Percentiles rank a stretch among this genome's conserved stretches.
Conservation (phyloP, 208 protist genomes). For the Leishmania mexicana region DNA sequence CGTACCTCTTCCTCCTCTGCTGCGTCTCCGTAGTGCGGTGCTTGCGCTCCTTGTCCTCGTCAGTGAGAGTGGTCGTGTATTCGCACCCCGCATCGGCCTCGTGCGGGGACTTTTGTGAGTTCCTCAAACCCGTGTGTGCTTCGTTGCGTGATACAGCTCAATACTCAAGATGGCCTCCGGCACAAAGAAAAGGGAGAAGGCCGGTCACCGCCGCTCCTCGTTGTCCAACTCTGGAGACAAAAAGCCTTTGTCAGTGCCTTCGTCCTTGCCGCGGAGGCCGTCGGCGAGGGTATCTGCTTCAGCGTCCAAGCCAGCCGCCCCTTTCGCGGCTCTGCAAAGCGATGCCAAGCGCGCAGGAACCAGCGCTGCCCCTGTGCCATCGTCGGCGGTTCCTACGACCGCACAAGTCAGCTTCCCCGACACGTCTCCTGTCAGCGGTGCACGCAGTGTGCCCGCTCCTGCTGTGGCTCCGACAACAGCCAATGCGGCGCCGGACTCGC, state of each 20-base stretch:
- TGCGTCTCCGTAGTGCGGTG: background rate
- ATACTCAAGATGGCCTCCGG: conserved; percentile 12
- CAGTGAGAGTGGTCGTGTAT: background rate
- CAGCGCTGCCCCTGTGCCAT: background rate
- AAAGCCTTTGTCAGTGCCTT: background rate
- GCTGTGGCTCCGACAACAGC: background rate
- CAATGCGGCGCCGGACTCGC: background rate
- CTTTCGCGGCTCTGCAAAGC: background rate
- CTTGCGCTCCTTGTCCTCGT: background rate
- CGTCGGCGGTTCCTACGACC: background rate
- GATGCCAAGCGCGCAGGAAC: background rate
- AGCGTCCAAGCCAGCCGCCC: background rate
- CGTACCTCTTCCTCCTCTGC: background rate
- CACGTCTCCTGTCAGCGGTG: background rate
- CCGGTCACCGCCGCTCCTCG: conserved; percentile 26
- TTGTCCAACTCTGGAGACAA: conserved; percentile 9
- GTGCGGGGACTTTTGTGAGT: background rate
- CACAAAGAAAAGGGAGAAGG: conserved; percentile 15
- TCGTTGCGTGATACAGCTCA: background rate
- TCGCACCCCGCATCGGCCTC: background rate
- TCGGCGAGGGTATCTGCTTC: background rate
- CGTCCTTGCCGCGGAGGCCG: background rate
- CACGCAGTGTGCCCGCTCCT: background rate
- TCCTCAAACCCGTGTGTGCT: background rate
- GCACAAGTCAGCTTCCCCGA: background rate